Percentiles rank a stretch among this genome's conserved stretches.
Conservation (phyloP, 2,329 filamentous ascomycete species). For the Annulohypoxylon truncatum region DNA sequence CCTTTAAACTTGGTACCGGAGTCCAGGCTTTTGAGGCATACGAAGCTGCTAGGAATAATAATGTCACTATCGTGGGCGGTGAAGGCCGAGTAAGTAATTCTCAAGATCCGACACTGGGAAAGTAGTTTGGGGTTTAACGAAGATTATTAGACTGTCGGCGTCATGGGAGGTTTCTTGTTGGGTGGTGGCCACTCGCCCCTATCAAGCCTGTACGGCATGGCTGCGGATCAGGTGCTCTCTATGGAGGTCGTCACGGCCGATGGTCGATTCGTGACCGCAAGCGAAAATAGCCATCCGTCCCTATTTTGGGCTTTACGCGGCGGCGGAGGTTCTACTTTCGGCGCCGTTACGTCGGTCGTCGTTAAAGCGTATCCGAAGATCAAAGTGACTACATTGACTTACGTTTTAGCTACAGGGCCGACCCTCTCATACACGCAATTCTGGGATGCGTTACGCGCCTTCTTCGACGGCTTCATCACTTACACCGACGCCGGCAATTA, state of each 20-base stretch:
- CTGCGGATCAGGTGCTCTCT: conserved; percentile 61
- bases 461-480: conserved; percentile 49
- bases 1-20: conserved; percentile 67
- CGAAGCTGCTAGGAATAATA: conserved; percentile 59
- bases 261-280: conserved; percentile 57
- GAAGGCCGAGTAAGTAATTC: conserved; percentile 54
- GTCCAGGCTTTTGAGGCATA: conserved; percentile 67
- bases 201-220: conserved; percentile 60
- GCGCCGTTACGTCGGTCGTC: conserved; percentile 55
- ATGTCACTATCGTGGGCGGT: conserved; percentile 64
- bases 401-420: conserved; percentile 45
- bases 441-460: conserved; percentile 50
- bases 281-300: conserved; percentile 55
- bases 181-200: conserved; percentile 67
- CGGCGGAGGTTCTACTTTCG: conserved; percentile 57
- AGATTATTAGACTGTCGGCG: conserved; percentile 57
- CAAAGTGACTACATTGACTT: conserved; percentile 50
- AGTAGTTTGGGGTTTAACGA: conserved; percentile 9
- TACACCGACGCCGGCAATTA: conserved; percentile 49
- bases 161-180: conserved; percentile 58
- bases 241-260: conserved; percentile 61
- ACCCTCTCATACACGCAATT: conserved; percentile 42
- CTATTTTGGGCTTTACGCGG: conserved; percentile 63
- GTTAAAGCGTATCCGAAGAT: conserved; percentile 53
- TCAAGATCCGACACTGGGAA: neutral